Evolutionary conservation across 2,329 filamentous ascomycete species (phyloP), one percentile per base, ranked within the genome.

Genomic region (Alternaria novae-zelandiae): DNA sequence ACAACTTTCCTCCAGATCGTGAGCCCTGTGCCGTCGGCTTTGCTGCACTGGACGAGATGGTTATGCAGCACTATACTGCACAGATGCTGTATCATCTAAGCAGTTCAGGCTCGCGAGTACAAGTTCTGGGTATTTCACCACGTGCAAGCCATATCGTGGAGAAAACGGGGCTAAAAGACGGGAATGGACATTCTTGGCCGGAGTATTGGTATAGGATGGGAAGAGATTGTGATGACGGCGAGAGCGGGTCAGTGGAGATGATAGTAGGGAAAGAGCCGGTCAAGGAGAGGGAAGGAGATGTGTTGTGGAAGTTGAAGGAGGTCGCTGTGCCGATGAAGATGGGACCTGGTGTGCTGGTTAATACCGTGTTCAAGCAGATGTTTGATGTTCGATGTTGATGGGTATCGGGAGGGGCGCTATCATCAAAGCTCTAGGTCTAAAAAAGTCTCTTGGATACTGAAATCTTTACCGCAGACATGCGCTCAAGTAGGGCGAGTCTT

Each of bases 181-280:
- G 36, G 8, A 17, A 41, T 41, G 36, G 36, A 3, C 15, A 41
- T 17, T 41, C 36, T 41, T 41, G 36, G 36, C 36, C 36, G n/a
- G 36, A 41, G 36, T 41, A 41, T 17, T 41, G n/a, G 15, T 41
- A 41, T 41, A 41, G 36, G 3, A 41, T 3, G 8, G 36, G 36
- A 41, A 1, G 36, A 0, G 36, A 0, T 1, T 10, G 0, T 41
- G 9, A n/a, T 41, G n/a, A 1, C 0, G 36, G 5, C 0, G 32
- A 36, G 32, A 36, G 0, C 0, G 32, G 32, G 8, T 36, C 32
- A 36, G 8, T 36, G 36, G 36, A 41, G n/a, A 41, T 10, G 36
- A 41, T 11, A 9, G 4, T 3, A 41, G 36, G 1, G n/a, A 17
- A 6, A 41, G 36, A 17, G 36, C n/a, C 36, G 8, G 8, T 41